phyloP scores from a whole-genome alignment of 768 basidiomycete genomes.

The Phylloporus rhodoxanthus region DNA sequence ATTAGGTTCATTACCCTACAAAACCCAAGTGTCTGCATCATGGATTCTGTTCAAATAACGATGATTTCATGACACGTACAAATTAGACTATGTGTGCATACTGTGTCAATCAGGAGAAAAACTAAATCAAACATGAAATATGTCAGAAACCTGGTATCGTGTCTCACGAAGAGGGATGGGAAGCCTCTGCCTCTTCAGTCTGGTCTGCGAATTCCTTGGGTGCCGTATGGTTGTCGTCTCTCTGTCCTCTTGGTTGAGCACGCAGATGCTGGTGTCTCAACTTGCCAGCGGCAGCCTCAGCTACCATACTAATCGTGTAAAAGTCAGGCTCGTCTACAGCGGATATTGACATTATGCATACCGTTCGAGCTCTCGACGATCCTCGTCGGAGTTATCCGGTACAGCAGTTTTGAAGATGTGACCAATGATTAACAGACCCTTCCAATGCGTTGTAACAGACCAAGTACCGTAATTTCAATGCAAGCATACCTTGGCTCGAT shows the following conservation, averaged over 20 bases:
- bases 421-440: slow-evolving; percentile 87
- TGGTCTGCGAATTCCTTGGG: slow-evolving; percentile 30
- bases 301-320: slow-evolving; percentile 59
- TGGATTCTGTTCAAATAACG: slow-evolving; percentile 13
- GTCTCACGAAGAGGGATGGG: slow-evolving; percentile 11
- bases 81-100: slow-evolving; percentile 17
- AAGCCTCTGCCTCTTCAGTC: slow-evolving; percentile 13
- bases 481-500: slow-evolving; percentile 72
- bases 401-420: slow-evolving; percentile 80
- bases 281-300: slow-evolving; percentile 76
- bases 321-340: slow-evolving; percentile 1
- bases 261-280: slow-evolving; percentile 45
- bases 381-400: slow-evolving; percentile 90
- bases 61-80: slow-evolving; percentile 12
- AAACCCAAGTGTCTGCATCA: slow-evolving; percentile 4
- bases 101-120: slow-evolving; percentile 12
- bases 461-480: background rate
- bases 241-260: slow-evolving; percentile 19
- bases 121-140: slow-evolving; percentile 18
- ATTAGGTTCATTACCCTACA: slow-evolving; percentile 14
- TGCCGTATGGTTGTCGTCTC: slow-evolving; percentile 37
- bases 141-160: slow-evolving; percentile 4
- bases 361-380: slow-evolving; percentile 92
- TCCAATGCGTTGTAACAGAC: slow-evolving; percentile 2
- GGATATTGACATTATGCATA: slow-evolving; percentile 30